phyloP scores from a whole-genome alignment of 1,284 basidiomycete genomes.

The Chalciporus sp. region DNA sequence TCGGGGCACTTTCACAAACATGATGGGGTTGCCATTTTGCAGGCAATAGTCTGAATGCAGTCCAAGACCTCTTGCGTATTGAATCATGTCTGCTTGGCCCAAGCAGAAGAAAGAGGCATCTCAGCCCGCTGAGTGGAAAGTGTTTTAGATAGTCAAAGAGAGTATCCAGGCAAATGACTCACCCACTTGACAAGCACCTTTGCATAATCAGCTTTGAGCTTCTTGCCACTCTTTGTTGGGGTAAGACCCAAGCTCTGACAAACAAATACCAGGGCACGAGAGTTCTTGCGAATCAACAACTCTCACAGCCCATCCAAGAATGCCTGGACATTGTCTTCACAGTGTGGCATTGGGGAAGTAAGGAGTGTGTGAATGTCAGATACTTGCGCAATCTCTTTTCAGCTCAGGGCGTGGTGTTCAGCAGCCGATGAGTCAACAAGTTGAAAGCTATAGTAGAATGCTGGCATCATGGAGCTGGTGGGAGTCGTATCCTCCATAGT shows the following conservation, averaged over 20 bases:
- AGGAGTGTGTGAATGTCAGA: conserved; percentile 2
- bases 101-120: conserved; percentile 3
- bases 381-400: conserved; percentile 8
- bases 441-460: conserved; percentile 4
- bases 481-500: neutral
- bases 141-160: too few relatives aligned
- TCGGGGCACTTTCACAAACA: conserved; percentile 31
- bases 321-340: neutral
- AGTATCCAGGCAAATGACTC: too few relatives aligned
- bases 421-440: neutral
- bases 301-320: conserved; percentile 3
- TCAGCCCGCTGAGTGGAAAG: neutral
- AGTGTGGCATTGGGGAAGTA: neutral
- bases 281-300: conserved; percentile 4
- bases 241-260: conserved; percentile 5
- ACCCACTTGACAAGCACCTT: conserved; percentile 12
- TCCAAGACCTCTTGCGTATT: neutral
- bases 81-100: neutral
- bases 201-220: conserved; percentile 5
- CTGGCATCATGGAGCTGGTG: neutral
- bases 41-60: conserved; percentile 24
- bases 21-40: conserved; percentile 25
- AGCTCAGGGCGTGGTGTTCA: neutral
- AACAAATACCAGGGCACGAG: neutral
- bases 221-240: neutral